Percentiles rank a stretch among this genome's conserved stretches.
Evolutionary conservation across 2,329 filamentous ascomycete genomes (phyloP).

Genomic region (Aspergillus floridensis): DNA sequence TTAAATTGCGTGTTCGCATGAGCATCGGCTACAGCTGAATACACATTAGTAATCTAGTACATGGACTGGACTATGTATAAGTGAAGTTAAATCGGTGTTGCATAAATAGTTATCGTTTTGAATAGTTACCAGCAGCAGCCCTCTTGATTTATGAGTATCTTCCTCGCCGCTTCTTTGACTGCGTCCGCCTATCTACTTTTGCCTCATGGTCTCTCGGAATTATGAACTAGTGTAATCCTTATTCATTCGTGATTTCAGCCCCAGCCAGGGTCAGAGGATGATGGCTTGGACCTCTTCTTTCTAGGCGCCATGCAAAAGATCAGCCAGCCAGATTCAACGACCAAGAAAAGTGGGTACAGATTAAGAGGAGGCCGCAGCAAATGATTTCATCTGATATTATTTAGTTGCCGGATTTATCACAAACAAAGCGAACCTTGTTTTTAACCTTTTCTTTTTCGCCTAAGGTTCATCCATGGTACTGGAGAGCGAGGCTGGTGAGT

Average conservation of each 20-base stretch:
- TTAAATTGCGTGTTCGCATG: conserved; percentile 11
- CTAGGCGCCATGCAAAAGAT: conserved; percentile 13
- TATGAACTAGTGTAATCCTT: background rate
- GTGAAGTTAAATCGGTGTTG: too few relatives aligned
- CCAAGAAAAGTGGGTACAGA: conserved; percentile 7
- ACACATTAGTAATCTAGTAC: background rate
- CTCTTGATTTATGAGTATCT: background rate
- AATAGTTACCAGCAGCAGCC: background rate
- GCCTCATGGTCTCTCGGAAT: background rate
- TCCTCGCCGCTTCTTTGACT: background rate
- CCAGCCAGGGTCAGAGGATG: conserved; percentile 3
- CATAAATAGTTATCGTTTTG: background rate
- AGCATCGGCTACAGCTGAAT: background rate
- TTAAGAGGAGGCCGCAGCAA: conserved; percentile 9
- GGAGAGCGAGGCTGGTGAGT: conserved; percentile 9
- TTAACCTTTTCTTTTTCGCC: conserved; percentile 20
- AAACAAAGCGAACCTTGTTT: conserved; percentile 17
- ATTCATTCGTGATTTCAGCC: background rate
- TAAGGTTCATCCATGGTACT: conserved; percentile 24
- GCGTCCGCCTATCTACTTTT: background rate
- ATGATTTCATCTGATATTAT: conserved; percentile 11
- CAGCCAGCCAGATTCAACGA: conserved; percentile 4
- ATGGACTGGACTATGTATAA: too few relatives aligned
- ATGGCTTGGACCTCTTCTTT: conserved; percentile 9
- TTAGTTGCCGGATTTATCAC: conserved; percentile 8